Evolutionary conservation across 2,329 filamentous ascomycete species (phyloP), one percentile per base, ranked within the genome.

Genomic region (Ilyonectria sp.): DNA sequence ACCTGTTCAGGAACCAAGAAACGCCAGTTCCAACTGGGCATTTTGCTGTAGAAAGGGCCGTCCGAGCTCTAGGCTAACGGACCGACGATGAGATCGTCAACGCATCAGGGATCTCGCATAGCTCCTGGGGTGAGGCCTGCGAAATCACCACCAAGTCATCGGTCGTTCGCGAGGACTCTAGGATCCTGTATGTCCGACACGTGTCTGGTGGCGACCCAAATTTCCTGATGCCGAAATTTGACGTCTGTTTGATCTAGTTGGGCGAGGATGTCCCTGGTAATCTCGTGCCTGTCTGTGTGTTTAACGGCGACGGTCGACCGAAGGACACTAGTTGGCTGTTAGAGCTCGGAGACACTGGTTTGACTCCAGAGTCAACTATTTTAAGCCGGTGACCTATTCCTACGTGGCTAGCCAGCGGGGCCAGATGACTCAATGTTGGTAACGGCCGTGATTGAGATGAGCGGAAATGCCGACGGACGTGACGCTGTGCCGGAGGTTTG

Each of bases 71-170:
- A 49, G 40, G 50, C 60, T 57, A 56, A 63, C 63, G 73, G 70
- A 52, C 62, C 58, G 61, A 65, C 66, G 68, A 71, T 63, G 50
- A 67, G 71, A 75, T 73, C 72, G 69, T 63, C 68, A 65, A 58
- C 65, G 64, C 68, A 72, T 67, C 62, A 54, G 54, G 61, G 69
- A 74, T 74, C 69, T 71, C 50, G 31, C 21, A n/a, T 31, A 31
- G 1, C 17, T 46, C 46, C 64, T 61, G 52, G 69, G 63, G 68
- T 69, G 63, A 63, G 60, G 58, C 60, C 62, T 69, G 64, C 23
- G 23, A 49, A 53, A 33, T 15, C 43, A 19, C 55, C 64, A 55
- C 62, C 53, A 47, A 53, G 53, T 43, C 29, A 52, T 58, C 23
- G 21, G 61, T 60, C 29, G 55, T 21, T 59, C 60, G 37, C 54